Evolutionary conservation across 768 basidiomycete species (phyloP).

Genomic region (Asterophora parasitica): DNA sequence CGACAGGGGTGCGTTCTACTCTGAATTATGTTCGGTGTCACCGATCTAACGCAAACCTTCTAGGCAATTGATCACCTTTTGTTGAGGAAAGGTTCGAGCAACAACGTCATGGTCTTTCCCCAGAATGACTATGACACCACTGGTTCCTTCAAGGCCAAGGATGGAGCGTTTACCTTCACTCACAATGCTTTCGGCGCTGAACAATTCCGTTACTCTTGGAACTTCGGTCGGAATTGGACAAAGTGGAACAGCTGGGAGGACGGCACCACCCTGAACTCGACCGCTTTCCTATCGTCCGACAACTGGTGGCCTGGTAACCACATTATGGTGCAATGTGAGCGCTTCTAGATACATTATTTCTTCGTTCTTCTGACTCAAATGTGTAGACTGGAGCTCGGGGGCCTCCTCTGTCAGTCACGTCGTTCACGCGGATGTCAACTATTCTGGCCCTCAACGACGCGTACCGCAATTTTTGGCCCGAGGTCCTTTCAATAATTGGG

Average conservation of each 20-base stretch:
- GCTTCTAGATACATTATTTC: not conserved
- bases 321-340: slow-evolving; percentile 84
- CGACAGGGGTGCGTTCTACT: slow-evolving; percentile 49
- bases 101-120: slow-evolving; percentile 88
- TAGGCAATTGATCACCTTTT: slow-evolving; percentile 73
- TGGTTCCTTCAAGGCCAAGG: slow-evolving; percentile 48
- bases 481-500: slow-evolving; percentile 90
- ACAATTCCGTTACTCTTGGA: slow-evolving; percentile 78
- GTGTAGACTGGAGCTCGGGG: slow-evolving; percentile 71
- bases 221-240: slow-evolving; percentile 84
- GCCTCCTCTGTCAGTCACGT: slow-evolving; percentile 59
- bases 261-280: slow-evolving; percentile 55
- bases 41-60: slow-evolving; percentile 10
- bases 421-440: slow-evolving; percentile 73
- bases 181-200: slow-evolving; percentile 88
- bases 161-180: slow-evolving; percentile 68
- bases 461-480: slow-evolving; percentile 85
- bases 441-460: slow-evolving; percentile 54
- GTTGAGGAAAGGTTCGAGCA: slow-evolving; percentile 68
- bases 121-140: slow-evolving; percentile 68
- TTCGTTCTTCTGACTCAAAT: not conserved
- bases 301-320: slow-evolving; percentile 82
- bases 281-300: slow-evolving; percentile 44
- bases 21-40: slow-evolving; percentile 1
- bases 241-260: slow-evolving; percentile 78